Evolutionary conservation across 495 filamentous ascomycete genomes (phyloP).

Genomic region (Aspergillus nanangensis): DNA sequence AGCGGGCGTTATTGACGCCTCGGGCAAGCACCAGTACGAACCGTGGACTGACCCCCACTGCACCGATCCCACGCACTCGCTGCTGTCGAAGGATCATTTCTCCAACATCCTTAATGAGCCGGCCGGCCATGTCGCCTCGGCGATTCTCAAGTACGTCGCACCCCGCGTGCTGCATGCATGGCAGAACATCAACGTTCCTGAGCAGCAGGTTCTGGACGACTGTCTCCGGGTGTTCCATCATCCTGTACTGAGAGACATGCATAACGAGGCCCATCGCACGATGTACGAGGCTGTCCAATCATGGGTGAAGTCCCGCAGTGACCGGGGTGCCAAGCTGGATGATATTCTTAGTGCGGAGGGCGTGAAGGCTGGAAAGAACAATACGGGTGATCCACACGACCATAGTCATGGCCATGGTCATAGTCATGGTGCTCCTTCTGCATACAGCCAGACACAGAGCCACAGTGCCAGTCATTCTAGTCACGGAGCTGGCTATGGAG

Average conservation of each 20-base stretch:
- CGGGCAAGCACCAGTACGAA: constrained; percentile 81
- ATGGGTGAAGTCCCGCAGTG: constrained; percentile 66
- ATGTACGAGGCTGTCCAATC: constrained; percentile 81
- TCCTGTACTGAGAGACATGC: constrained; percentile 68
- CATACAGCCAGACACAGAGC: background rate
- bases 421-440: constrained; percentile 12
- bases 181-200: constrained; percentile 76
- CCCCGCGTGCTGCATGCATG: constrained; percentile 86
- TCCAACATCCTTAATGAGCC: constrained; percentile 86
- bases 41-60: constrained; percentile 84
- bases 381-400: constrained; percentile 37
- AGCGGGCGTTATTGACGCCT: constrained; percentile 70
- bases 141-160: constrained; percentile 76
- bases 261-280: constrained; percentile 69
- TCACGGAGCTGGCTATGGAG: too few species aligned
- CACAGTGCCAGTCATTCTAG: constrained; percentile 10
- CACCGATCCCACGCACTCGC: constrained; percentile 89
- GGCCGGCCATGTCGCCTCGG: constrained; percentile 75
- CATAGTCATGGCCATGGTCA: constrained; percentile 18
- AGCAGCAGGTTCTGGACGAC: constrained; percentile 74
- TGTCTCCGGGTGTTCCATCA: constrained; percentile 82
- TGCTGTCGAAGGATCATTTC: constrained; percentile 96
- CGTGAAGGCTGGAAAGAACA: constrained; percentile 77
- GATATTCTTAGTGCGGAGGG: constrained; percentile 69
- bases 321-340: constrained; percentile 61